Evolutionary conservation across 106 monocot species (phyloP), one percentile per base, ranked within the genome.

Genomic region (Allium fistulosum): DNA sequence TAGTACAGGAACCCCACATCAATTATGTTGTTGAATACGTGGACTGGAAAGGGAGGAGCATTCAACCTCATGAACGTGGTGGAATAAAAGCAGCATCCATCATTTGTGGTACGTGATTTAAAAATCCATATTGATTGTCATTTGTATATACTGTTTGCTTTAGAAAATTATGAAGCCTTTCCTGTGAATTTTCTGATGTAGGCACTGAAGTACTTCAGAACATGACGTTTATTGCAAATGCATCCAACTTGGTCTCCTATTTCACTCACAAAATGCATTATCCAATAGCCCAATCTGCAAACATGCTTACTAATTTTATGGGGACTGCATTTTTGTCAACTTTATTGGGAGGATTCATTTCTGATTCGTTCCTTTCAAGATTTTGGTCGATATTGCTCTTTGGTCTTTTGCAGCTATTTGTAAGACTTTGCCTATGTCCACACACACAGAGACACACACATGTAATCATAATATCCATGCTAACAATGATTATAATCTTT

Each of bases 221-320:
- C 59, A 58, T 67, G 65, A 59, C 58, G 1, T 66, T 66, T 27
- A 66, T 67, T 49, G 48, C 74, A 26, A 74, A 66, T 58, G 74
- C 66, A 8, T 66, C 66, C 57, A 74, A 74, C 58, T 28, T 74
- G 48, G 59, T 74, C 49, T 53, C 66, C 28, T 74, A 74, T 47
- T 74, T 74, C 58, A 26, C 10, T 49, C 15, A 4, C n/a, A 66
- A 64, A 10, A 74, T 74, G 74, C 65, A 74, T 51, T 74, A 66
- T 67, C 27, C 66, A n/a, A 11, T 59, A 14, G 22, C 74, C 3
- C 10, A 49, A 48, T 57, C 74, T 49, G 57, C 74, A 58, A 67
- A 66, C 74, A 74, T 74, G 66, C 48, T 74, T 7, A 74, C 74
- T 26, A 74, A 74, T 58, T 74, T 49, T 58, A 74, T 74, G 74